Conservation (phyloP, 345 rosid genomes). For the Populus nigra region DNA sequence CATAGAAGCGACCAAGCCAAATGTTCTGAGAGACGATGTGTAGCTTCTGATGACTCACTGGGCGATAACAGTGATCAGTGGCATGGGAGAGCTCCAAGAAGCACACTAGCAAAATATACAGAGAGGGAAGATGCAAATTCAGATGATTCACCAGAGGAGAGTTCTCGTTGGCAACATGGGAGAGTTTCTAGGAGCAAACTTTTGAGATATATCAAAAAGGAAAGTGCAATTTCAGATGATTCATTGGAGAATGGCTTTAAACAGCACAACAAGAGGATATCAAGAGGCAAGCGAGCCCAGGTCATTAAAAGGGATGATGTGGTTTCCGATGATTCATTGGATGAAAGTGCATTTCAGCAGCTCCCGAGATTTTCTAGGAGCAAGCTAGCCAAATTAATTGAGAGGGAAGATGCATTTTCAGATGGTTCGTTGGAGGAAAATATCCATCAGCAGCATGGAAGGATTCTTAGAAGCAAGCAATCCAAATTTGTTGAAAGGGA, state of each 20-base stretch:
- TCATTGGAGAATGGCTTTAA: conserved; percentile 27
- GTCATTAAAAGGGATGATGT: conserved; percentile 20
- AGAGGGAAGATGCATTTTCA: conserved; percentile 19
- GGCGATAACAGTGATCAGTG: conserved; percentile 26
- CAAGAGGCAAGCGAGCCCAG: conserved; percentile 18
- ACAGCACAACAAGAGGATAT: conserved; percentile 15
- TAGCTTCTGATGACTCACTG: conserved; percentile 40
- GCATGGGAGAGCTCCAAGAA: conserved; percentile 18
- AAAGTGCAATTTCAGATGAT: conserved; percentile 33
- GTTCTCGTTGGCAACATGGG: conserved; percentile 12
- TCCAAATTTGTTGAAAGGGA: conserved; percentile 23
- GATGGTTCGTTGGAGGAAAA: conserved; percentile 28
- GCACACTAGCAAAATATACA: conserved; percentile 13
- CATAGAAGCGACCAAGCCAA: conserved; percentile 31
- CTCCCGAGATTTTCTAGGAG: conserved; percentile 24
- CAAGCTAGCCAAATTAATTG: conserved; percentile 25
- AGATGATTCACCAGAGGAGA: conserved; percentile 32
- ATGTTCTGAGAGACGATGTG: conserved; percentile 27
- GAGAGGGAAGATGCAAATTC: conserved; percentile 25
- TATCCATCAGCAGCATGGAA: conserved; percentile 20
- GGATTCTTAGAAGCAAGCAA: conserved; percentile 27
- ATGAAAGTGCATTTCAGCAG: conserved; percentile 17
- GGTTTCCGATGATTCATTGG: conserved; percentile 38
- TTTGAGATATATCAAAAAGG: conserved; percentile 19
- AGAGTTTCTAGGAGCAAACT: conserved; percentile 25